Evolutionary conservation across 441 rosid genomes (phyloP).

Genomic region (Adansonia gregorii): DNA sequence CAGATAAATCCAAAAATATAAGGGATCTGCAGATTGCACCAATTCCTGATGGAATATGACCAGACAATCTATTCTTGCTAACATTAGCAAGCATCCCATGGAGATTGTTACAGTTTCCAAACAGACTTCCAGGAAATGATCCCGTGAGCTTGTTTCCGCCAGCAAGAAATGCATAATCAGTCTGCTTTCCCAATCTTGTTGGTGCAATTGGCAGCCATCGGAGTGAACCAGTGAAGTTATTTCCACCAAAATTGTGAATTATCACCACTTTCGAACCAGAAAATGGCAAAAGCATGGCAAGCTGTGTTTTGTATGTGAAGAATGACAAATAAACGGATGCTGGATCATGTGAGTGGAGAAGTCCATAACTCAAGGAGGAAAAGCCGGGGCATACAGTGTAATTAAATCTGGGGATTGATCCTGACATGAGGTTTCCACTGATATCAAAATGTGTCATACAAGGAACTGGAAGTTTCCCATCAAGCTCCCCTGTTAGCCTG

Average conservation of each 20-base stretch:
- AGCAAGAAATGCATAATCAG: slow-evolving; percentile 52
- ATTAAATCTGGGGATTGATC: slow-evolving; percentile 49
- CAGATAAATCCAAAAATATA: slow-evolving; percentile 51
- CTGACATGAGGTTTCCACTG: slow-evolving; percentile 52
- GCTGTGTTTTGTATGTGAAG: slow-evolving; percentile 42
- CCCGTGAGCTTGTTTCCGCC: slow-evolving; percentile 55
- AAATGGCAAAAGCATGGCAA: slow-evolving; percentile 33
- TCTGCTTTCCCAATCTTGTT: slow-evolving; percentile 40
- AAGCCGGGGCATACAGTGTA: slow-evolving; percentile 39
- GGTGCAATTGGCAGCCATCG: slow-evolving; percentile 41
- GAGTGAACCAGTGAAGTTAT: slow-evolving; percentile 54
- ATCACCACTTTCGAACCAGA: slow-evolving; percentile 30
- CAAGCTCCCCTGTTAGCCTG: slow-evolving; percentile 50
- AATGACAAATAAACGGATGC: slow-evolving; percentile 45
- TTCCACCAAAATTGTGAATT: slow-evolving; percentile 56
- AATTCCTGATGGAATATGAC: slow-evolving; percentile 51
- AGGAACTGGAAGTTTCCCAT: slow-evolving; percentile 47
- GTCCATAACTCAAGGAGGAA: slow-evolving; percentile 28
- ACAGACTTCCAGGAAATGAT: slow-evolving; percentile 46
- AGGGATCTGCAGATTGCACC: slow-evolving; percentile 48
- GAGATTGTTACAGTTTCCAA: slow-evolving; percentile 47
- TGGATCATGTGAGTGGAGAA: slow-evolving; percentile 34
- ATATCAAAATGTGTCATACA: slow-evolving; percentile 58
- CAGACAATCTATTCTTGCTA: slow-evolving; percentile 54
- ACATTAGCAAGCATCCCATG: slow-evolving; percentile 48